A percentile compares a stretch with the other conserved stretches of the same genome.
phyloP scores from a whole-genome alignment of 345 rosid species.

The Conringia planisiliqua region DNA sequence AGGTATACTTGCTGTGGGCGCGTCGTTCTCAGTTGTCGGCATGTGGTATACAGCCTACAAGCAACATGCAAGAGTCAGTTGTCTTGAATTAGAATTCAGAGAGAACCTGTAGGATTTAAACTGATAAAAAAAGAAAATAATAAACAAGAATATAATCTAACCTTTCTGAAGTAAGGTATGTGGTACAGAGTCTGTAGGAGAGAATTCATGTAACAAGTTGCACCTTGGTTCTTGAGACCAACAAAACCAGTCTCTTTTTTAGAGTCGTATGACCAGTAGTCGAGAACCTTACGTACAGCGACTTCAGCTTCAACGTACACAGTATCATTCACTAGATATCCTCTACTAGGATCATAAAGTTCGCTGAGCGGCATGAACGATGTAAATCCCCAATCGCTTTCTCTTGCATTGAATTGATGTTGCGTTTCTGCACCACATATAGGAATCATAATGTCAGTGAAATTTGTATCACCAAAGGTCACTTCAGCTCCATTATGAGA shows the following conservation, averaged over 20 bases:
- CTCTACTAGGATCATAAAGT: slow-evolving; percentile 82
- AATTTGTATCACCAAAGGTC: background rate
- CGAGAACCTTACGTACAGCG: slow-evolving; percentile 69
- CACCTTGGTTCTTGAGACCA: slow-evolving; percentile 98
- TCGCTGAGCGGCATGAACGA: slow-evolving; percentile 93
- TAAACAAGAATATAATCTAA: slow-evolving; percentile 20
- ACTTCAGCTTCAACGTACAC: slow-evolving; percentile 88
- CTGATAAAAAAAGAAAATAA: background rate
- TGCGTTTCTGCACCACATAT: slow-evolving; percentile 64
- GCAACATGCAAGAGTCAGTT: slow-evolving; percentile 5
- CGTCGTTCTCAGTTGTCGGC: slow-evolving; percentile 95
- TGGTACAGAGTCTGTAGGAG: slow-evolving; percentile 88
- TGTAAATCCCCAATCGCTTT: slow-evolving; percentile 96
- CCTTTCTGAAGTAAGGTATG: slow-evolving; percentile 97
- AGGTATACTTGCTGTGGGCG: slow-evolving; percentile 91
- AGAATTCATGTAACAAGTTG: slow-evolving; percentile 99
- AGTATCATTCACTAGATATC: slow-evolving; percentile 77
- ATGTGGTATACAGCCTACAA: slow-evolving; percentile 96
- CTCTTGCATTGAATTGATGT: slow-evolving; percentile 88
- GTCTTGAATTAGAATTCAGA: slow-evolving; percentile 9
- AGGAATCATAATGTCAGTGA: slow-evolving; percentile 17
- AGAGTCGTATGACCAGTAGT: slow-evolving; percentile 89
- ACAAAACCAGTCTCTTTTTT: slow-evolving; percentile 96
- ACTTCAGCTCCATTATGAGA: background rate
- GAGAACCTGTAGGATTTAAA: background rate